These are phyloP conservation scores for Trichoderma koningii DNA, from an alignment of 2,329 filamentous ascomycete genomes.

Conservation along the genomic window DNA sequence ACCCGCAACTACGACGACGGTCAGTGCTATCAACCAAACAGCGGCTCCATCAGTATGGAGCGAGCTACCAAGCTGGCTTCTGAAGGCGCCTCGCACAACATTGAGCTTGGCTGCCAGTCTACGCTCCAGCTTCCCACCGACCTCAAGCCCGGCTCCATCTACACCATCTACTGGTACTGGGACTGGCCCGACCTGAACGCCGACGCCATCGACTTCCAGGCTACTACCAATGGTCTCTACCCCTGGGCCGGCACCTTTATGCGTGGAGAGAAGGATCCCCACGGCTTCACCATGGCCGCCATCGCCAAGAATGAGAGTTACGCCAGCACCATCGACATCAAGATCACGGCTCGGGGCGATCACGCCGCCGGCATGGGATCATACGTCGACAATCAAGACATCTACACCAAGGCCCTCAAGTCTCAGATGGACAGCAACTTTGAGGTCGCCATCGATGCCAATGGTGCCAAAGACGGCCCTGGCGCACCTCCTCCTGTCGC, in stretches of 20 bases:
- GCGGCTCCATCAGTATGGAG: conserved; percentile 55
- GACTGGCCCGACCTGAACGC: conserved; percentile 72
- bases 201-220: conserved; percentile 44
- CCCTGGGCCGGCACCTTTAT: conserved; percentile 47
- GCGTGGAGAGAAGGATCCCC: conserved; percentile 42
- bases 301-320: conserved; percentile 47
- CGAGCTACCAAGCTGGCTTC: conserved; percentile 61
- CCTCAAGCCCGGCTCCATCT: conserved; percentile 61
- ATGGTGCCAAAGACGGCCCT: conserved; percentile 30
- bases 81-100: conserved; percentile 54
- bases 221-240: conserved; percentile 45
- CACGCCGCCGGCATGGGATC: conserved; percentile 28
- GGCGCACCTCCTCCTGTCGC: conserved; percentile 14
- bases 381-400: conserved; percentile 44
- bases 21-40: conserved; percentile 81
- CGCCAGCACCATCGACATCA: conserved; percentile 46
- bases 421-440: conserved; percentile 50
- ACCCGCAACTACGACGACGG: conserved; percentile 86
- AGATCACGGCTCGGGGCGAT: conserved; percentile 38
- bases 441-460: conserved; percentile 45
- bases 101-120: conserved; percentile 76
- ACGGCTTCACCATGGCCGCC: conserved; percentile 41
- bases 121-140: conserved; percentile 74
- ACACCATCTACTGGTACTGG: conserved; percentile 96
- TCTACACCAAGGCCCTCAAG: conserved; percentile 48